A percentile compares a stretch with the other conserved stretches of the same genome.
Evolutionary conservation across 768 basidiomycete genomes (phyloP).

Genomic region (Lentinula boryana): DNA sequence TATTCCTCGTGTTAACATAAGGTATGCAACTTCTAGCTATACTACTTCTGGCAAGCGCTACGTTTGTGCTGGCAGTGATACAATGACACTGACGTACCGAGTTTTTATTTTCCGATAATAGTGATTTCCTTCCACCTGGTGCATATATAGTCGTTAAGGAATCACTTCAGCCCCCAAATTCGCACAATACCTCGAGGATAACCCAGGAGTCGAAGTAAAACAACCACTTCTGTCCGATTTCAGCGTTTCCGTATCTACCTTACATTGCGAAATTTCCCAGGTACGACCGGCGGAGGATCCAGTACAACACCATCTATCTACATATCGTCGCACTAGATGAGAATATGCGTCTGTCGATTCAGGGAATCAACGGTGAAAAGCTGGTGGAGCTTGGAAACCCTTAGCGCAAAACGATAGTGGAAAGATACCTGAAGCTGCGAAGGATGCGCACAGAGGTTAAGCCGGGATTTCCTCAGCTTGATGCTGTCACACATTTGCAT

Average conservation of each 20-base stretch:
- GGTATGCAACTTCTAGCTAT: no score
- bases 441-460: background rate
- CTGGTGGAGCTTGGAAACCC: background rate
- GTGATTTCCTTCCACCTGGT: constrained; percentile 7
- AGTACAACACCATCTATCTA: background rate
- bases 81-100: background rate
- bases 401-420: background rate
- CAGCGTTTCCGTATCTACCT: constrained; percentile 7
- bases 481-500: constrained; percentile 10
- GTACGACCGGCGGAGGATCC: background rate
- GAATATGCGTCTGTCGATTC: constrained; percentile 1
- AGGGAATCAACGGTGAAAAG: constrained; percentile 3
- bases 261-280: constrained; percentile 4
- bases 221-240: constrained; percentile 11
- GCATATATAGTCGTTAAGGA: constrained; percentile 11
- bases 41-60: no score
- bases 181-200: constrained; percentile 7
- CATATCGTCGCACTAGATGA: background rate
- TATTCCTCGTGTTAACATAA: background rate
- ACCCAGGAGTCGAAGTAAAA: constrained; percentile 3
- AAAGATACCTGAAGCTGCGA: background rate
- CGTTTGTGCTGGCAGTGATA: background rate
- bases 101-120: background rate
- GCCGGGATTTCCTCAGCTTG: constrained; percentile 4
- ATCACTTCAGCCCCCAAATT: constrained; percentile 3